Evolutionary conservation across 2,329 filamentous ascomycete genomes (phyloP), one percentile per base, ranked within the genome.

Genomic region (Tolypocladium sp.): DNA sequence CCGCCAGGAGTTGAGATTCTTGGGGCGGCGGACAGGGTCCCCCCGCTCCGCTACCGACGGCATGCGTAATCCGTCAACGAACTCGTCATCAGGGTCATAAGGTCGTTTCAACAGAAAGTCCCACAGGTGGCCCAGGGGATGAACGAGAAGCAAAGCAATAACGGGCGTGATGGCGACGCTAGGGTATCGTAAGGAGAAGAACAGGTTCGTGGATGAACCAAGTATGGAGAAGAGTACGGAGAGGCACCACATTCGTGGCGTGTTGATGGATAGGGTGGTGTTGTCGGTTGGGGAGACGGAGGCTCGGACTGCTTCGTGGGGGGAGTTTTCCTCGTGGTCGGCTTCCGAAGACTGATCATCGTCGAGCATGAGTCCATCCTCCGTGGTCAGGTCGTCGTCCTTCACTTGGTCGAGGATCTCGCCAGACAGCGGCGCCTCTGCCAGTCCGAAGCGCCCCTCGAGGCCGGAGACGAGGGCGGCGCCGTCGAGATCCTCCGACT

Each of bases 81-180:
- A 82, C 52, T 76, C 71, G 58, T 81, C 78, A 7, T 73, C 72
- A 10, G 80, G 76, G 62, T 81, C 81, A 64, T 79, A 78, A 10
- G 76, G 74, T 25, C 89, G 76, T 75, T 91, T 92, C 27, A 94
- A 74, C 5, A 86, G 56, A 58, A 82, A 80, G 69, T 95, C 91
- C 89, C 91, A 93, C 35, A 91, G 70, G 30, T 90, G 82, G 61
- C 91, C 91, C 58, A 95, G 82, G 2, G 91, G 91, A 69, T 94
- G 91, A 54, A 92, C 90, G 59, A 96, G 84, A 60, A 95, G 79
- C 67, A 94, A 80, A 37, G 91, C 90, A 76, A 96, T 95, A 64
- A 96, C 89, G 44, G 91, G 91, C 27, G 90, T 93, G 68, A 95
- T 93, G 61, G 89, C 89, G 71, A 95, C 90, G 72, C 91, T 94